These are phyloP conservation scores for Gossypium arboreum DNA, from an alignment of 345 rosid species.

Conservation along the genomic window DNA sequence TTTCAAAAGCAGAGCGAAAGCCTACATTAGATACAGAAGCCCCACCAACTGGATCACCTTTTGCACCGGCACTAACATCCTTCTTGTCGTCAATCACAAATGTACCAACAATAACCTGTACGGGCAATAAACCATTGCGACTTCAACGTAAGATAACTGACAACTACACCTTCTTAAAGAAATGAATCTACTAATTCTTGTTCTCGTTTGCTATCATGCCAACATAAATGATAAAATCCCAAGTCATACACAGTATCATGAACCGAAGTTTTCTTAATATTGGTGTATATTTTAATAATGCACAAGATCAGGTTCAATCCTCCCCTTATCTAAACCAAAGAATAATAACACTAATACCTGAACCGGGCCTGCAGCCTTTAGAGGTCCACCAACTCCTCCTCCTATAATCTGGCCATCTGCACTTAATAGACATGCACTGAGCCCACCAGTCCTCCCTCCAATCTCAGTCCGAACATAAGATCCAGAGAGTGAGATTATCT, in stretches of 20 bases:
- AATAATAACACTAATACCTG: constrained; percentile 44
- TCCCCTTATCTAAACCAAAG: neutral
- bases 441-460: constrained; percentile 83
- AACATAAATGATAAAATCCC: too few relatives aligned
- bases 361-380: constrained; percentile 85
- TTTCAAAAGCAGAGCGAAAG: constrained; percentile 45
- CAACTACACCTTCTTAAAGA: neutral
- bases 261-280: too few relatives aligned
- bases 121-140: neutral
- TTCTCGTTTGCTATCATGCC: too few relatives aligned
- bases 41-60: constrained; percentile 47
- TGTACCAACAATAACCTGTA: constrained; percentile 66
- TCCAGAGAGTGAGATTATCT: constrained; percentile 79
- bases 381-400: constrained; percentile 83
- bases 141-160: too few relatives aligned
- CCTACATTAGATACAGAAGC: constrained; percentile 36
- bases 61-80: constrained; percentile 33
- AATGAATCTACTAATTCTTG: neutral
- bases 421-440: constrained; percentile 69
- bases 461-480: constrained; percentile 65
- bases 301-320: neutral
- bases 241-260: too few relatives aligned
- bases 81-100: constrained; percentile 55
- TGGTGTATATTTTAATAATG: too few relatives aligned
- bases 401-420: constrained; percentile 78